Base-by-base conservation (phyloP, 495 filamentous ascomycete species). In the Penicillium salamii region DNA sequence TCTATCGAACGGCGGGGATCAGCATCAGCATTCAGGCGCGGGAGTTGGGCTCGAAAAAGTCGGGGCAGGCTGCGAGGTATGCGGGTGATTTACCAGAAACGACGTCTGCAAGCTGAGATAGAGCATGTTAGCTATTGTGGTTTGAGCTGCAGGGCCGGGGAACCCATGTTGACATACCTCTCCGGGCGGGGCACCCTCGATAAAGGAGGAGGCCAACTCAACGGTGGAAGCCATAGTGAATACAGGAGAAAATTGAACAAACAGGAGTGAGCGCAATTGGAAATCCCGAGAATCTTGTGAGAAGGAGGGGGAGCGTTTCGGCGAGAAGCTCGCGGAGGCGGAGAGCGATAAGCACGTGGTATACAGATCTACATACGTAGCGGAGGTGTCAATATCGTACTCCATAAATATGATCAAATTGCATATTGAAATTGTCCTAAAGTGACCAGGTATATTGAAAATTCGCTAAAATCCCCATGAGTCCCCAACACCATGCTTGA, bases 151-250 rank as follows among this genome's bases (percentile, higher is more conserved):
- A 7, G 13, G 38, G 46, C 23, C 42, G 35, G 21, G 32, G 42
- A 35, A 32, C 28, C 33, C 32, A 38, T 46, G 23, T 48, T 52
- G 39, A 46, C 20, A 58, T 82, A 97, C 93, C 88, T 99, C 95
- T 73, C 95, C 95, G 24, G 95, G 95, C 35, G 93, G 93, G 61
- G 93, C 90, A 66, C 90, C 89, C 69, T 97, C 84, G 53, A 99
- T 84, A 68, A 97, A 99, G 4, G 89, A 85, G 52, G 90, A 88
- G 45, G 89, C 72, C 23, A 87, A 84, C 49, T 85, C 81, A 50
- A 85, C 61, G 19, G 70, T 72, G 9, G 70, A 67, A 33, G 68
- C 49, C 74, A 77, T 77, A n/a, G 49, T 32, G 52, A 52, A 15
- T 29, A 33, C 21, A 26, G 23, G 23, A 26, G 23, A 26, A 8